Conservation (phyloP, 1,284 basidiomycete genomes). For the Boletus sp. region DNA sequence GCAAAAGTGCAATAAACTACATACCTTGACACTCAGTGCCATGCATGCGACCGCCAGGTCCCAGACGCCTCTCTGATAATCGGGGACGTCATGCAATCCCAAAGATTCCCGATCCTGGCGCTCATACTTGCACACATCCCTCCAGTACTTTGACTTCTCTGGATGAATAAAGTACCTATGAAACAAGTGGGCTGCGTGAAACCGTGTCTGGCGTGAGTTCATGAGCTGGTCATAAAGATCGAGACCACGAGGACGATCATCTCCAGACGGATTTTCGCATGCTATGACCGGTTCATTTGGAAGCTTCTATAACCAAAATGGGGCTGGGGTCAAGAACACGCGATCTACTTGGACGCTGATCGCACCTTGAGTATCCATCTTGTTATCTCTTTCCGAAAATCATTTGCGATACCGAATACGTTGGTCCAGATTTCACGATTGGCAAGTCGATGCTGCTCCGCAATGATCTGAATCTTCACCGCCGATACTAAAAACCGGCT, state of each 20-base stretch:
- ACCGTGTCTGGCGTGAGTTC: constrained; percentile 52
- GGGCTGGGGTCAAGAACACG: not conserved
- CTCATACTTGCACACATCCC: not conserved
- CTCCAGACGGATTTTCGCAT: not conserved
- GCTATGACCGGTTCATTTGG: constrained; percentile 10
- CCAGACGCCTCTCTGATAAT: constrained; percentile 40
- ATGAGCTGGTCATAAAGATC: constrained; percentile 52
- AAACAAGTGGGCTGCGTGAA: constrained; percentile 57
- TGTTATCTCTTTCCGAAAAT: constrained; percentile 34
- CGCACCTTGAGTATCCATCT: constrained; percentile 44
- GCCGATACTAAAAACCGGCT: not conserved
- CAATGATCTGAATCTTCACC: not conserved
- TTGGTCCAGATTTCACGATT: constrained; percentile 14
- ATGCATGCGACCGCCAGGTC: constrained; percentile 53
- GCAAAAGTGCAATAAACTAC: too few species aligned
- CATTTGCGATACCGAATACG: constrained; percentile 28
- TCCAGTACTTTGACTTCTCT: constrained; percentile 16
- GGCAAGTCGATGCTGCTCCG: not conserved
- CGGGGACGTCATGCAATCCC: not conserved
- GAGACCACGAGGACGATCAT: constrained; percentile 4
- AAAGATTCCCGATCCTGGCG: not conserved
- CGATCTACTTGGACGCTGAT: constrained; percentile 6
- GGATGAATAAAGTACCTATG: constrained; percentile 43
- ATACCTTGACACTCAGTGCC: constrained; percentile 55
- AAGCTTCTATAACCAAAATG: constrained; percentile 18